phyloP scores from a whole-genome alignment of 1,284 basidiomycete genomes.

The Apiotrichum akiyoshidainum region DNA sequence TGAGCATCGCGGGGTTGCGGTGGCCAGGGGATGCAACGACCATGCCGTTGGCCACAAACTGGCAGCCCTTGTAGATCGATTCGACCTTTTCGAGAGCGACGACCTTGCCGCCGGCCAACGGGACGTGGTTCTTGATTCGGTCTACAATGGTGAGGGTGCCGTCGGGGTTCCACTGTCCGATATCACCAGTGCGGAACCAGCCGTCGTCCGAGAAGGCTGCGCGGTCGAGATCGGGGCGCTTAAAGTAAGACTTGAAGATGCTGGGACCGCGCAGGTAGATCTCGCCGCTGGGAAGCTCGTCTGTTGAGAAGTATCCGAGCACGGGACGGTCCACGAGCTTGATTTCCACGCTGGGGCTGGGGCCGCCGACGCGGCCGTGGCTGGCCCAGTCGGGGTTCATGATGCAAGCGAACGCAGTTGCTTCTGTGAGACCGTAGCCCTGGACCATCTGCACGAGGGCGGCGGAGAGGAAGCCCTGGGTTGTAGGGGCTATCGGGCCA shows the following conservation, averaged over 20 bases:
- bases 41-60: conserved; percentile 78
- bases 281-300: conserved; percentile 70
- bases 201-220: conserved; percentile 85
- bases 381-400: conserved; percentile 69
- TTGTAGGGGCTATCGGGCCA: conserved; percentile 73
- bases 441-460: conserved; percentile 79
- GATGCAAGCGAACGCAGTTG: conserved; percentile 52
- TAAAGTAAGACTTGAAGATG: conserved; percentile 64
- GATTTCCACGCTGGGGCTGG: conserved; percentile 83
- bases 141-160: conserved; percentile 81
- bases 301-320: conserved; percentile 73
- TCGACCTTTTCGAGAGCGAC: conserved; percentile 93
- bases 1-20: conserved; percentile 79
- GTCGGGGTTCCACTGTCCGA: conserved; percentile 54
- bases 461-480: conserved; percentile 82
- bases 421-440: conserved; percentile 89
- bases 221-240: conserved; percentile 81
- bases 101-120: conserved; percentile 61
- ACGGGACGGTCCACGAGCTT: conserved; percentile 69
- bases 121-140: conserved; percentile 55
- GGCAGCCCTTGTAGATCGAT: conserved; percentile 84
- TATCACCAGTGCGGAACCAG: conserved; percentile 70
- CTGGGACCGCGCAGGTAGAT: conserved; percentile 49
- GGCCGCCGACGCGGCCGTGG: conserved; percentile 72
- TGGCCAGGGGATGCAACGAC: conserved; percentile 79